These are phyloP conservation scores for Sapria himalayana DNA, from an alignment of 345 rosid genomes.

Conservation along the genomic window DNA sequence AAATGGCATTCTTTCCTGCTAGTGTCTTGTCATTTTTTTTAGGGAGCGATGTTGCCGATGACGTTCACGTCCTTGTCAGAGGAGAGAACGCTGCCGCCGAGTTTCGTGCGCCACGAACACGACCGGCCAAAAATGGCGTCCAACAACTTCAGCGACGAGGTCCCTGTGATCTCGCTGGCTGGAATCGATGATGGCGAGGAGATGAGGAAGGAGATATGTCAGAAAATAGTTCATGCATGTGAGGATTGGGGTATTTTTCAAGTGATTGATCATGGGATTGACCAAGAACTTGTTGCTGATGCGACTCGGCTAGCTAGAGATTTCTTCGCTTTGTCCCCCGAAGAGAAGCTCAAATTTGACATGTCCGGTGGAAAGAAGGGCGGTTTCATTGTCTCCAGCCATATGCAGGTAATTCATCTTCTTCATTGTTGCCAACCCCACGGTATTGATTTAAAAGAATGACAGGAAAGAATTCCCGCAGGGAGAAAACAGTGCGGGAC, in stretches of 20 bases:
- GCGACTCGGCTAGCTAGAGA: constrained; percentile 65
- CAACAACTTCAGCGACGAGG: constrained; percentile 49
- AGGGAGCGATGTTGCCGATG: constrained; percentile 43
- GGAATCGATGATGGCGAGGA: constrained; percentile 44
- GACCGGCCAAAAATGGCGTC: constrained; percentile 89
- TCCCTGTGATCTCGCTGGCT: constrained; percentile 62
- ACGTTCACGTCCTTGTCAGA: constrained; percentile 48
- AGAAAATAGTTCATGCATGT: constrained; percentile 68
- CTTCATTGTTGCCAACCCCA: no score
- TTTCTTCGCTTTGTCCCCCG: constrained; percentile 57
- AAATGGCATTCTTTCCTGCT: no score
- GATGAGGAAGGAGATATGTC: constrained; percentile 39
- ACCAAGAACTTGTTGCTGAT: constrained; percentile 24
- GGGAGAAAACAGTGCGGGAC: constrained; percentile 85
- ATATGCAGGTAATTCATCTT: constrained; percentile 43
- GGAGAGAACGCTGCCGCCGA: constrained; percentile 35
- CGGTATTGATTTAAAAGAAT: neutral
- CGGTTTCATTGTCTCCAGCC: constrained; percentile 94
- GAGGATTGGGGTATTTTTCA: constrained; percentile 93
- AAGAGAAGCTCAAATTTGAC: constrained; percentile 66
- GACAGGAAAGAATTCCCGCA: constrained; percentile 6
- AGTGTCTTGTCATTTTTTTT: no score
- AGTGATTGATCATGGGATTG: constrained; percentile 73
- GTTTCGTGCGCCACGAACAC: constrained; percentile 66
- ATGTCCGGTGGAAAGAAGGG: constrained; percentile 98